phyloP scores from a whole-genome alignment of 345 rosid species.

The Cochlearia excelsa region DNA sequence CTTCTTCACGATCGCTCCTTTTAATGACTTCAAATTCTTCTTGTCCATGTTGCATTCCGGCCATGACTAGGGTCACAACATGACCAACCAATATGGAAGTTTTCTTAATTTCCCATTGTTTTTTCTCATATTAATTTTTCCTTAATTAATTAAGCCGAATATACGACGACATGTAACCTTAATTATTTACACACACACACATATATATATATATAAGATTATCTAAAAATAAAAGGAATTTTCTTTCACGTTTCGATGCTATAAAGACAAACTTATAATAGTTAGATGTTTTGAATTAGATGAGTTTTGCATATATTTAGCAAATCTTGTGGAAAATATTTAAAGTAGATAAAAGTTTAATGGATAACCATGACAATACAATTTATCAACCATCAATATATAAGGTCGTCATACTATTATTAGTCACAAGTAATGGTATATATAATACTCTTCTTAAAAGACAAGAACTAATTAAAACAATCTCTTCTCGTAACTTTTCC shows the following conservation, averaged over 20 bases:
- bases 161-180: no score
- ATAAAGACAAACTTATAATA: not conserved
- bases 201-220: no score
- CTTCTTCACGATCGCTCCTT: no score
- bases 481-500: slow-evolving; percentile 25
- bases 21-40: no score
- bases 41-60: no score
- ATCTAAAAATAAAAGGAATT: not conserved
- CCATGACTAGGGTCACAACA: no score
- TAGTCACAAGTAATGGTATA: slow-evolving; percentile 21
- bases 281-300: not conserved
- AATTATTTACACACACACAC: no score
- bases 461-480: slow-evolving; percentile 2
- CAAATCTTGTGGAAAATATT: slow-evolving; percentile 18
- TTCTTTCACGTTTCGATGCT: slow-evolving; percentile 1
- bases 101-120: no score
- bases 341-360: not conserved
- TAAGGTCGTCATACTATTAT: slow-evolving; percentile 12
- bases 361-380: not conserved
- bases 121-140: no score
- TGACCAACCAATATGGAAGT: no score
- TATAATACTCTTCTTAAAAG: not conserved
- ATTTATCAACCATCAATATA: slow-evolving; percentile 6
- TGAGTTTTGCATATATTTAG: slow-evolving; percentile 6
- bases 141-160: no score